Conservation (phyloP, 23 red algal species). For the Gracilaria gracilis region DNA sequence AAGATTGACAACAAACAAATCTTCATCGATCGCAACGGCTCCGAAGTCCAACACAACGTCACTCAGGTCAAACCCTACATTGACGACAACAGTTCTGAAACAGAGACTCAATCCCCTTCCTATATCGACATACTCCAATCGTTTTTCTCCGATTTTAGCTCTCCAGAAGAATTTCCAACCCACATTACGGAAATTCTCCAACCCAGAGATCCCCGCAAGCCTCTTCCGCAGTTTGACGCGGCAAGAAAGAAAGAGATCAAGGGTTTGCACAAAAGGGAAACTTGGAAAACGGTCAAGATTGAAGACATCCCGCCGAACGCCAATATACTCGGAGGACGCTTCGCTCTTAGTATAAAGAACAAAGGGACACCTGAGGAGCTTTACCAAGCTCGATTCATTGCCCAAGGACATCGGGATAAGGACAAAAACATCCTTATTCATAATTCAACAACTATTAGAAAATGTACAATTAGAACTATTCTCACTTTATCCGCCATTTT, state of each 20-base stretch:
- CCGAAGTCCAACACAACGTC: not conserved
- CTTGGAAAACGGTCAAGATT: not conserved
- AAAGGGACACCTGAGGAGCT: constrained; percentile 23
- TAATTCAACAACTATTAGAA: not conserved
- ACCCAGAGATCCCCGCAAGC: not conserved
- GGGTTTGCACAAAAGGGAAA: not conserved
- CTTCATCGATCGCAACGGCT: not conserved
- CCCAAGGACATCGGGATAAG: constrained; percentile 19
- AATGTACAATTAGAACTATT: not conserved
- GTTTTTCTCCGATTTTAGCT: not conserved
- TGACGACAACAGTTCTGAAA: not conserved
- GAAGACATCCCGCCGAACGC: not conserved
- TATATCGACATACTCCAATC: not conserved
- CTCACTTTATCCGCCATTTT: constrained; percentile 14
- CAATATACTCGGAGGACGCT: constrained; percentile 2
- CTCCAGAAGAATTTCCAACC: not conserved
- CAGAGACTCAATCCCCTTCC: not conserved
- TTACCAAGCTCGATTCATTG: not conserved
- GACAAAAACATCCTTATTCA: constrained; percentile 6
- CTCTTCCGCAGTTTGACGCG: not conserved
- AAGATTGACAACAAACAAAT: not conserved
- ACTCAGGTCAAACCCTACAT: not conserved
- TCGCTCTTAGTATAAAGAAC: constrained; percentile 44
- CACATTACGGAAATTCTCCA: not conserved
- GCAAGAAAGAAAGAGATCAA: not conserved